Evolutionary conservation across 257 asterid species (phyloP).

Genomic region (Solanum tarijense): DNA sequence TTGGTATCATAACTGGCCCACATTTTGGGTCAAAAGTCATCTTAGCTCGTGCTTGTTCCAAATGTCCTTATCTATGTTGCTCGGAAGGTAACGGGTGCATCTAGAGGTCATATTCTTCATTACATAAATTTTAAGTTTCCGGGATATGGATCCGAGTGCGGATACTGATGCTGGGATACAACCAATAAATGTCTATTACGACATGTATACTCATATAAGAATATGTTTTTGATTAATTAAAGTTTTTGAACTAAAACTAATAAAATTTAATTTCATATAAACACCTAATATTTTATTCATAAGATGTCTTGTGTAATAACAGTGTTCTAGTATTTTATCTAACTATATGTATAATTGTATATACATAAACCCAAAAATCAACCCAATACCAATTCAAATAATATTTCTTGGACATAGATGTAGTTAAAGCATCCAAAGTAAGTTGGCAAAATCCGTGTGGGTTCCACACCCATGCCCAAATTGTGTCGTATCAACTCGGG

Average conservation of each 20-base stretch:
- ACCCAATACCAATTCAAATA: neutral
- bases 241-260: neutral
- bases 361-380: neutral
- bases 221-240: neutral
- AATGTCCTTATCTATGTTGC: neutral
- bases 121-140: neutral
- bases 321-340: neutral
- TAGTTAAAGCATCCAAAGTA: neutral
- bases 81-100: neutral
- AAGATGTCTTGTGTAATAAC: neutral
- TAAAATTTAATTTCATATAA: neutral
- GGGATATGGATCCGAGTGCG: neutral
- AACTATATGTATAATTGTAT: neutral
- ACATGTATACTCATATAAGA: neutral
- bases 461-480: accelerated
- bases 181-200: neutral
- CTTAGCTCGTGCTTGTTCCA: neutral
- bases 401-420: neutral
- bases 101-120: neutral
- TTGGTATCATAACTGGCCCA: neutral
- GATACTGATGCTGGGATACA: neutral
- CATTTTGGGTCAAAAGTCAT: neutral
- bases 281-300: neutral
- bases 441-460: neutral
- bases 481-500: neutral